These are phyloP conservation scores for Helminthosporium solani DNA, from an alignment of 2,329 filamentous ascomycete species.

Conservation along the genomic window DNA sequence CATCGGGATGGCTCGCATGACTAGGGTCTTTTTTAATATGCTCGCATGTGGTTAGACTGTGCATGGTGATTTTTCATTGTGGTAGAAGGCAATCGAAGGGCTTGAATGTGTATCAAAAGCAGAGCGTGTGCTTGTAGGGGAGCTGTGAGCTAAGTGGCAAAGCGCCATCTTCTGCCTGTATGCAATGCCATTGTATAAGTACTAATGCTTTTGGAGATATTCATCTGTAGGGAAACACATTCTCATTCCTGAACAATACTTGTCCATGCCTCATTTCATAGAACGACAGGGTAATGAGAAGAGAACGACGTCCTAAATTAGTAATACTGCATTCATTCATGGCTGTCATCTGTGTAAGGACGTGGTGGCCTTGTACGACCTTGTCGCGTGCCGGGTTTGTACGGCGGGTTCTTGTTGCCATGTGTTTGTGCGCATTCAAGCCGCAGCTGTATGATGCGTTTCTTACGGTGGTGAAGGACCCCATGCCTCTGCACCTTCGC, in stretches of 20 bases:
- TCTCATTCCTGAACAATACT: slow-evolving; percentile 1
- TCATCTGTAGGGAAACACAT: slow-evolving; percentile 7
- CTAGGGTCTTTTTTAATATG: not conserved
- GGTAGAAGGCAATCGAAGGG: not conserved
- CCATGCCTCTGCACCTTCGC: no score
- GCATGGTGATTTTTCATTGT: slow-evolving; percentile 1
- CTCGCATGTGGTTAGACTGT: not conserved
- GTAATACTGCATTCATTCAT: slow-evolving; percentile 8
- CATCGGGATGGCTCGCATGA: not conserved
- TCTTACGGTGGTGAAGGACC: no score
- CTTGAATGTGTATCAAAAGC: slow-evolving; percentile 30
- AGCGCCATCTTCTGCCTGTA: slow-evolving; percentile 12
- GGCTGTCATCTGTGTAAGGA: no score
- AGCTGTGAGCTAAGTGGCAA: slow-evolving; percentile 15
- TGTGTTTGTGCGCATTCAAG: no score
- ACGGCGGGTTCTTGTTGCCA: no score
- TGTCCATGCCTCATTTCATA: no score
- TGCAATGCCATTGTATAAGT: slow-evolving; percentile 18
- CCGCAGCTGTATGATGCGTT: no score
- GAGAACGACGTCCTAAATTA: slow-evolving; percentile 10
- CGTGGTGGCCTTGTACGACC: no score
- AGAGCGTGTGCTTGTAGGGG: slow-evolving; percentile 11
- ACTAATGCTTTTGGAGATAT: slow-evolving; percentile 20
- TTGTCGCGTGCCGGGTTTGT: no score
- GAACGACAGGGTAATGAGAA: slow-evolving; percentile 5